These are phyloP conservation scores for Leccinum fibrillosum DNA, from an alignment of 768 basidiomycete genomes.

Conservation along the genomic window DNA sequence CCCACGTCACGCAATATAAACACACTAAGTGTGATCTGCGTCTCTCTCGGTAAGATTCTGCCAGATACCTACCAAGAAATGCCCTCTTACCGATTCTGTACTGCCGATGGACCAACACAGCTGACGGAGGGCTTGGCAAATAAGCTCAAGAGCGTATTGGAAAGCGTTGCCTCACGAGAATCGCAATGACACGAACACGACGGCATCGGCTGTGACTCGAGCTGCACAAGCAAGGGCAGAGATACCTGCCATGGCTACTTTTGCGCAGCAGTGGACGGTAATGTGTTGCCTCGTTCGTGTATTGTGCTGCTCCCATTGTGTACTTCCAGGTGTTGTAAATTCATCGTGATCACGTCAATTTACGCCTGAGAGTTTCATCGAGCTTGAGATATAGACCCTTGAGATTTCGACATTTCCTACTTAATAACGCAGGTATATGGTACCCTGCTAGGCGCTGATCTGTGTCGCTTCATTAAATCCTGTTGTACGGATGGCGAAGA, in stretches of 20 bases:
- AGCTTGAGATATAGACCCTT: too few relatives aligned
- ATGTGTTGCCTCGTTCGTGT: not conserved
- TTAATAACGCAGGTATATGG: too few relatives aligned
- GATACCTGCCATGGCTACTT: not conserved
- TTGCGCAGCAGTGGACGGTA: not conserved
- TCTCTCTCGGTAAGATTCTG: constrained; percentile 44
- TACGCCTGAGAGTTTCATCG: not conserved
- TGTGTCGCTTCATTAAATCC: too few relatives aligned
- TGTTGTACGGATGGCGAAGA: too few relatives aligned
- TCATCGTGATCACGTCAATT: not conserved
- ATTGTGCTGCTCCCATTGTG: not conserved
- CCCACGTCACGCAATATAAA: not conserved
- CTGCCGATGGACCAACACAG: constrained; percentile 64
- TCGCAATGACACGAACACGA: constrained; percentile 2
- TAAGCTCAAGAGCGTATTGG: constrained; percentile 43
- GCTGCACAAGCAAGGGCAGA: not conserved
- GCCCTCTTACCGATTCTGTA: constrained; percentile 82
- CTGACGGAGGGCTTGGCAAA: constrained; percentile 65
- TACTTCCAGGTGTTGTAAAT: not conserved
- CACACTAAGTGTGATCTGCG: not conserved
- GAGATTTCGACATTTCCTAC: too few relatives aligned
- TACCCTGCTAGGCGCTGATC: too few relatives aligned
- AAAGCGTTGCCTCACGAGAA: constrained; percentile 33
- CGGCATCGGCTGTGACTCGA: not conserved
- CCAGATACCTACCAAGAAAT: constrained; percentile 77